Base-by-base conservation (phyloP, 306 rosid genomes). In the Pyrus betulifolia region DNA sequence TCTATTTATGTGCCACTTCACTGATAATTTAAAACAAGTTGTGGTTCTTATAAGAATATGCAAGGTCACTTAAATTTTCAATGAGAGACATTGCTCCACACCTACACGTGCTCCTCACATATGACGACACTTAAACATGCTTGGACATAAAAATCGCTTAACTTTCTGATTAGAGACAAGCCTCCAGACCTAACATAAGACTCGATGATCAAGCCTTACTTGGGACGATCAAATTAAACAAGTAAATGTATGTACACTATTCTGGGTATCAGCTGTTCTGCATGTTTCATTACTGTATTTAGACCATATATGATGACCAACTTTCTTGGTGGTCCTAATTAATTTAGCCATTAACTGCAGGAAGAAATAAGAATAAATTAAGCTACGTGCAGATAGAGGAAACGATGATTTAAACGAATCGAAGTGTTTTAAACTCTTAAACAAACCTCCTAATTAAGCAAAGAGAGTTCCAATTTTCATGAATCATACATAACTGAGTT, bases 391-490 rank as follows among this genome's bases (percentile, higher is more conserved):
- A 35, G 40, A 71, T 31, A 54, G 35, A 18, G 38, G 21, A 69
- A 55, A 30, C n/a, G 30, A 4, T 8, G 27, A 19, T 17, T 2
- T 22, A 19, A 27, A 60, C 30, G 3, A 60, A 60, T 25, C 19
- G 11, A 63, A 19, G 52, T 46, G 14, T 35, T 18, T 28, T 27
- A 31, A 14, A 46, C 42, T 42, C 57, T 59, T 46, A 64, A 74
- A 60, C 28, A 60, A 31, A 64, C 60, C 76, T 81, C 77, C 77
- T 64, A 28, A 59, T 57, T 57, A 86, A 80, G 84, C 85, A 83
- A 89, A 74, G 83, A 64, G 81, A 61, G 78, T 70, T 27, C 55
- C 54, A 4, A 49, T 49, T 49, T 49, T 15, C 54, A 49, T 49
- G 54, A 49, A 14, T 49, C 19, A 49, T 49, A 17, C 54, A 49